These are phyloP conservation scores for Phytophthora multivora DNA, from an alignment of 352 stramenopile species.

Conservation along the genomic window DNA sequence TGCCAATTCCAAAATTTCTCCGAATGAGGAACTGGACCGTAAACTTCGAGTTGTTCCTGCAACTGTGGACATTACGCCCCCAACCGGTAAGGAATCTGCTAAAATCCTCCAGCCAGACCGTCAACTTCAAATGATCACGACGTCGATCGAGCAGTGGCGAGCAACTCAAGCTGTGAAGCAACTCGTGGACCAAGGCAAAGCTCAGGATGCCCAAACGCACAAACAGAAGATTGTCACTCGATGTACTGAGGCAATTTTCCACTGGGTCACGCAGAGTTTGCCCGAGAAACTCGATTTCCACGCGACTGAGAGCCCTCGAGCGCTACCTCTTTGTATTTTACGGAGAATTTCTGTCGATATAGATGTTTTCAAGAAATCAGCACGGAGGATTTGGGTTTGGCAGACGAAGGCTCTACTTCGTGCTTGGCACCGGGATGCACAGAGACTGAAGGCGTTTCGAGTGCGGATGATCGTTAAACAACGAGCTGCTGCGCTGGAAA, in stretches of 20 bases:
- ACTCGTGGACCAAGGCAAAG: slow-evolving; percentile 32
- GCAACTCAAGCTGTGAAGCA: slow-evolving; percentile 38
- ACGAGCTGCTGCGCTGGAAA: slow-evolving; percentile 37
- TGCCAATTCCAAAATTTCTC: neutral
- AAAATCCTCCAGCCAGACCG: slow-evolving; percentile 4
- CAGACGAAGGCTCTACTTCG: slow-evolving; percentile 16
- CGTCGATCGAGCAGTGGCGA: slow-evolving; percentile 52
- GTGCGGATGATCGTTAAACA: slow-evolving; percentile 26
- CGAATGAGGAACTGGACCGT: neutral
- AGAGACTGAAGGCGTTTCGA: slow-evolving; percentile 8
- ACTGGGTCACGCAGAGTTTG: slow-evolving; percentile 47
- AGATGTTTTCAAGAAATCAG: slow-evolving; percentile 29
- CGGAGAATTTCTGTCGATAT: slow-evolving; percentile 35
- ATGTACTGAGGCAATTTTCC: slow-evolving; percentile 51
- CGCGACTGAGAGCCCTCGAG: slow-evolving; percentile 18
- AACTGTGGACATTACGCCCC: neutral
- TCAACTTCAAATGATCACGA: slow-evolving; percentile 38
- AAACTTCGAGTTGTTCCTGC: too few species aligned
- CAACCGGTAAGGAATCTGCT: neutral
- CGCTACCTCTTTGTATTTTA: slow-evolving; percentile 39
- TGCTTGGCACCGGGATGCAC: slow-evolving; percentile 12
- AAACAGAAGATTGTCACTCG: slow-evolving; percentile 30
- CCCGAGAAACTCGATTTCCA: slow-evolving; percentile 32
- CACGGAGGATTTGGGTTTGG: slow-evolving; percentile 18
- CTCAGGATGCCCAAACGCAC: slow-evolving; percentile 24